Conservation (phyloP, 2,329 filamentous ascomycete genomes). For the Falciphora oryzae region DNA sequence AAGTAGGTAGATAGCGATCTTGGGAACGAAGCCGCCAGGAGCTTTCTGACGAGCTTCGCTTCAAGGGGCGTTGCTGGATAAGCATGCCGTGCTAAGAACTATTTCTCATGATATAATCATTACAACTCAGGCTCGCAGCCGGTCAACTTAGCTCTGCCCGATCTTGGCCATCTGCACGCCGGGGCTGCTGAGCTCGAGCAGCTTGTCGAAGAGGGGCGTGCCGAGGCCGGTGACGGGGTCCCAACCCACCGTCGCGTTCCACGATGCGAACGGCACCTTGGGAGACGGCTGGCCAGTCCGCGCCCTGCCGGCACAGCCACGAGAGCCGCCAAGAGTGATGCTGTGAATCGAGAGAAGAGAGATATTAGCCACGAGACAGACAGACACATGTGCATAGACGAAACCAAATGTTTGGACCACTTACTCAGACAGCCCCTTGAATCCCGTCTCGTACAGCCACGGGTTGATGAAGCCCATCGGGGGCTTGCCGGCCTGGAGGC, state of each 20-base stretch:
- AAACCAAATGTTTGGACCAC: neutral
- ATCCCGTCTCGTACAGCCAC: constrained; percentile 31
- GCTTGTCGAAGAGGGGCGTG: constrained; percentile 14
- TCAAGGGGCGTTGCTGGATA: neutral
- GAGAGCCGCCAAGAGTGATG: constrained; percentile 13
- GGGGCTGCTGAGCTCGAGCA: constrained; percentile 11
- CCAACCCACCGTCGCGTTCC: constrained; percentile 16
- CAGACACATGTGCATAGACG: no score
- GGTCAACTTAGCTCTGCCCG: neutral
- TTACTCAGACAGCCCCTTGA: constrained; percentile 12
- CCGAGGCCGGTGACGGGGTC: constrained; percentile 14
- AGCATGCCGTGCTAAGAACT: neutral
- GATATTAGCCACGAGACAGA: neutral
- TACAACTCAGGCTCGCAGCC: neutral
- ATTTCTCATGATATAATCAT: neutral
- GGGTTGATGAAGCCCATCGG: constrained; percentile 49
- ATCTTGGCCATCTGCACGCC: constrained; percentile 1
- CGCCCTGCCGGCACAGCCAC: constrained; percentile 8
- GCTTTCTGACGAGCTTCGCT: no score
- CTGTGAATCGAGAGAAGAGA: neutral
- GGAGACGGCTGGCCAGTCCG: neutral
- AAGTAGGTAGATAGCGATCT: neutral
- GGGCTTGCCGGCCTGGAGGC: constrained; percentile 41
- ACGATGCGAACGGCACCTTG: constrained; percentile 11
- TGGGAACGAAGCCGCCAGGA: no score